These are phyloP conservation scores for Botrytis cinerea DNA, from an alignment of 2,329 filamentous ascomycete species.

Conservation along the genomic window DNA sequence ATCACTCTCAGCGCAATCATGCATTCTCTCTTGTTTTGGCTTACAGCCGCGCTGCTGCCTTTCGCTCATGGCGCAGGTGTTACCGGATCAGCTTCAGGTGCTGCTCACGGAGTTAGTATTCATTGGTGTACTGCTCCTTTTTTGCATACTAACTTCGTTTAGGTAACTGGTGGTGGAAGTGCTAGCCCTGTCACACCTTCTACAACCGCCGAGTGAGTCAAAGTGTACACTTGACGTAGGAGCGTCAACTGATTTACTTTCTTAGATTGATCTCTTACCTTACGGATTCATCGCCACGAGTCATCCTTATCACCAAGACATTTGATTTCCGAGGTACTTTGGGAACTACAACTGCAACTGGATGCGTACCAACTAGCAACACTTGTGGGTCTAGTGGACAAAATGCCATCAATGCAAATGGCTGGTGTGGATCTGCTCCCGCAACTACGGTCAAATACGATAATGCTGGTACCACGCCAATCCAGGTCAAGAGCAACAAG, in stretches of 20 bases:
- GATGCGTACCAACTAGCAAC: conserved; percentile 25
- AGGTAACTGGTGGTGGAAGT: conserved; percentile 56
- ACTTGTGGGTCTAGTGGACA: conserved; percentile 26
- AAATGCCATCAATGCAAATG: conserved; percentile 27
- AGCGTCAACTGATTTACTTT: conserved; percentile 39
- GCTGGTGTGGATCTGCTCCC: conserved; percentile 23
- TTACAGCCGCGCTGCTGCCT: conserved; percentile 9
- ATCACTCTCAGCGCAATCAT: neutral
- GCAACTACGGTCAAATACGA: conserved; percentile 25
- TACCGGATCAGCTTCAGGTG: conserved; percentile 16
- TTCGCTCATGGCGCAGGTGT: conserved; percentile 15
- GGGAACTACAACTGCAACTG: conserved; percentile 24
- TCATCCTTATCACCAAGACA: conserved; percentile 59
- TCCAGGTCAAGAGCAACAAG: conserved; percentile 37
- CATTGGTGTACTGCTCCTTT: neutral
- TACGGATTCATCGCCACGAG: conserved; percentile 52
- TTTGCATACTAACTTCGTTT: neutral
- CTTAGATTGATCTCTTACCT: conserved; percentile 57
- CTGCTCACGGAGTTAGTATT: conserved; percentile 17
- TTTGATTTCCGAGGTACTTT: conserved; percentile 30
- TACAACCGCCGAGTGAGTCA: conserved; percentile 14
- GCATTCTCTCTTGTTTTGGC: conserved; percentile 12
- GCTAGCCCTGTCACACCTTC: conserved; percentile 48
- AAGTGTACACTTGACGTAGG: neutral
- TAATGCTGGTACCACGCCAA: conserved; percentile 30